These are phyloP conservation scores for Macrolepiota albuminosa DNA, from an alignment of 768 basidiomycete genomes.

Conservation along the genomic window DNA sequence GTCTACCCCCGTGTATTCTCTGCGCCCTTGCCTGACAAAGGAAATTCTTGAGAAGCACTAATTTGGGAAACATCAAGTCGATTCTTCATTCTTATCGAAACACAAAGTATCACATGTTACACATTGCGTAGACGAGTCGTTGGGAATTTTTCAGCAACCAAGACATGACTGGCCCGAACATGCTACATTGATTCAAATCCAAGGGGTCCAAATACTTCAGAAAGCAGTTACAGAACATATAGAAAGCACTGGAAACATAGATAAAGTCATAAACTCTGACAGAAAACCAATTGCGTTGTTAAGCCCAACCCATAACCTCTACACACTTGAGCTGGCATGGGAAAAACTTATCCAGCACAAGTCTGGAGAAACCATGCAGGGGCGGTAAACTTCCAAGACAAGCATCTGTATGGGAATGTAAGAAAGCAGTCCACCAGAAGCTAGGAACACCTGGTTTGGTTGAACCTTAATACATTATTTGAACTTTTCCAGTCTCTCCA, in stretches of 20 bases:
- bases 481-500: conserved; percentile 52
- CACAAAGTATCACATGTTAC: conserved; percentile 8
- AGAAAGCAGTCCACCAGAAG: not conserved
- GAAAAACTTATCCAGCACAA: conserved; percentile 38
- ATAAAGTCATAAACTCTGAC: not conserved
- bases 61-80: conserved; percentile 8
- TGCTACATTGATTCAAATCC: not conserved
- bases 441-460: too few relatives aligned
- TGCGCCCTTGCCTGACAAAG: not conserved
- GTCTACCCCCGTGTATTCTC: not conserved
- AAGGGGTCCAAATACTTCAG: not conserved
- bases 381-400: conserved; percentile 3
- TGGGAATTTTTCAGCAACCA: not conserved
- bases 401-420: not conserved
- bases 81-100: not conserved
- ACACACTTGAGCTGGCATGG: conserved; percentile 55
- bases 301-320: conserved; percentile 43
- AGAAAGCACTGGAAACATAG: not conserved
- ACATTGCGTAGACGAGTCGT: not conserved
- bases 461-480: conserved; percentile 39
- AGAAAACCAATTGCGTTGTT: conserved; percentile 1
- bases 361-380: conserved; percentile 55
- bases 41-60: not conserved
- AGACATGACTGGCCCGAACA: not conserved
- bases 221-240: not conserved